These are phyloP conservation scores for Paracorniculantispora psalliotae DNA, from an alignment of 2,329 filamentous ascomycete genomes.

Conservation along the genomic window DNA sequence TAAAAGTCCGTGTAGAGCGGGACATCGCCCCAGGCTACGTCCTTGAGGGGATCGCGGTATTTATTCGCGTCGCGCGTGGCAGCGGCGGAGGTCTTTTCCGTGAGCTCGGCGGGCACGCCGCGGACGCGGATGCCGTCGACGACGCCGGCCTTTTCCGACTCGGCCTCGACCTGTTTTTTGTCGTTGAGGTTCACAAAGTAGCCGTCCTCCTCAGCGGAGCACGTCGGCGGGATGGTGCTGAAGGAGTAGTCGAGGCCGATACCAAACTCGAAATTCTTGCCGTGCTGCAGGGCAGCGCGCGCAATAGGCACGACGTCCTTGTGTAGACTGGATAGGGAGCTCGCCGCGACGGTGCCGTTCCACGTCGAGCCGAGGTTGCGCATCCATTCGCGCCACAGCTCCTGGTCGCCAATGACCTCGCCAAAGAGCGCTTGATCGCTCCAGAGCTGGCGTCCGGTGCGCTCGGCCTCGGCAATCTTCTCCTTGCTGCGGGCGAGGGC, in stretches of 20 bases:
- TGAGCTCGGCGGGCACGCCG: slow-evolving; percentile 26
- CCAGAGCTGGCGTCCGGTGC: slow-evolving; percentile 31
- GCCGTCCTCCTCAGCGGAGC: slow-evolving; percentile 33
- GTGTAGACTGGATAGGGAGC: slow-evolving; percentile 13
- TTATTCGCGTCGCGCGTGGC: background rate
- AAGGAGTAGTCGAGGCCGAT: slow-evolving; percentile 36
- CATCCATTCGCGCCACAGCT: slow-evolving; percentile 32
- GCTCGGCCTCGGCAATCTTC: slow-evolving; percentile 25
- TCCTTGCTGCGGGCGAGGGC: slow-evolving; percentile 23
- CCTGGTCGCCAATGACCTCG: slow-evolving; percentile 35
- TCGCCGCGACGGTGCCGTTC: slow-evolving; percentile 24
- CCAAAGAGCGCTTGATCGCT: slow-evolving; percentile 34
- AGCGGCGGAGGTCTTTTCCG: background rate
- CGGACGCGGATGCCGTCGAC: slow-evolving; percentile 24
- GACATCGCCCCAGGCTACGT: slow-evolving; percentile 26
- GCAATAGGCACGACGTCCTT: slow-evolving; percentile 23
- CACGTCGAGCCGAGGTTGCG: slow-evolving; percentile 25
- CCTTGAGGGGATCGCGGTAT: slow-evolving; percentile 15
- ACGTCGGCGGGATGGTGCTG: slow-evolving; percentile 31
- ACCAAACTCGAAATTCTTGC: slow-evolving; percentile 32
- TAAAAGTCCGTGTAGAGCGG: slow-evolving; percentile 34
- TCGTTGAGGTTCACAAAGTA: slow-evolving; percentile 28
- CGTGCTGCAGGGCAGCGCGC: slow-evolving; percentile 22
- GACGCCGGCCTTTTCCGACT: slow-evolving; percentile 28
- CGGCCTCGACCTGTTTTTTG: slow-evolving; percentile 17